These are phyloP conservation scores for Neonectria magnoliae DNA, from an alignment of 2,329 filamentous ascomycete species.

Conservation along the genomic window DNA sequence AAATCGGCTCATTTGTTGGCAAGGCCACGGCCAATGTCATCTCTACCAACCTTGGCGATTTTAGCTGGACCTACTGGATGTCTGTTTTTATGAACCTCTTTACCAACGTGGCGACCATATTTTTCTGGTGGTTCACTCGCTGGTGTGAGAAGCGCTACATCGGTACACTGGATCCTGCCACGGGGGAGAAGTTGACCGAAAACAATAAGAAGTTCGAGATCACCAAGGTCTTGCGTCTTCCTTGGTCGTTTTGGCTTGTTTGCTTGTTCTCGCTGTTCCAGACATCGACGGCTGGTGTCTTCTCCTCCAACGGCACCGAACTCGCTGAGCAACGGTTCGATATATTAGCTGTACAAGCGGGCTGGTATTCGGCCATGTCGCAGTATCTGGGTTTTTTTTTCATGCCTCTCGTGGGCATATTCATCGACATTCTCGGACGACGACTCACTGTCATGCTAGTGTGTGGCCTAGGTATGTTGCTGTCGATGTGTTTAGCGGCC, in stretches of 20 bases:
- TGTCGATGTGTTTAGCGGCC: conserved; percentile 65
- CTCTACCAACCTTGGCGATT: conserved; percentile 64
- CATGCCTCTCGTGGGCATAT: conserved; percentile 64
- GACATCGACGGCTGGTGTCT: conserved; percentile 65
- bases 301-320: conserved; percentile 68
- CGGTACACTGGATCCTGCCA: conserved; percentile 62
- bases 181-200: conserved; percentile 68
- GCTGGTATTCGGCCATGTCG: conserved; percentile 67
- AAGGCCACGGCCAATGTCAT: conserved; percentile 70
- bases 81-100: conserved; percentile 72
- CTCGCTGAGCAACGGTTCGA: conserved; percentile 68
- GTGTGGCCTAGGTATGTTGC: conserved; percentile 58
- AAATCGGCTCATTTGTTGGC: conserved; percentile 69
- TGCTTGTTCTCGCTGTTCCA: conserved; percentile 66
- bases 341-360: conserved; percentile 63
- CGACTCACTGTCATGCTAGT: conserved; percentile 64
- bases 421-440: conserved; percentile 66
- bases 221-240: conserved; percentile 64
- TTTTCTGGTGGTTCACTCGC: conserved; percentile 66
- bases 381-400: conserved; percentile 68
- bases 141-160: conserved; percentile 59
- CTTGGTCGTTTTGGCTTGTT: conserved; percentile 69
- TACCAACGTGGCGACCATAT: conserved; percentile 63
- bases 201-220: conserved; percentile 67
- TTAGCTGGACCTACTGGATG: conserved; percentile 71